Evolutionary conservation across 129 eudicot species (phyloP), one percentile per base, ranked within the genome.

Genomic region (Pulicaria dysenterica): DNA sequence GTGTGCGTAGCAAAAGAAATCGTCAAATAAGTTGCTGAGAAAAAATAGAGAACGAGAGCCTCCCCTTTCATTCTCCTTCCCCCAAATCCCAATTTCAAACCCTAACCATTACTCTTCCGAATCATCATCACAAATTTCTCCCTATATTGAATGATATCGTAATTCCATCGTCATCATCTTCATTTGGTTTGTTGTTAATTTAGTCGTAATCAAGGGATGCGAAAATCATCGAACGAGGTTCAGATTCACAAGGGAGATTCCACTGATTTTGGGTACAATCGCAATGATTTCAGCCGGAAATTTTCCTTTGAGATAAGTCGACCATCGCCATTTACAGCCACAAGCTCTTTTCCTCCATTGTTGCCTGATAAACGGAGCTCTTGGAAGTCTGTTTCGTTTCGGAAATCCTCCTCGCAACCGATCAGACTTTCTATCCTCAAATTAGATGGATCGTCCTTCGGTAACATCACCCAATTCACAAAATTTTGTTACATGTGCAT

Each of bases 401-500:
- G 82, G 14, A 87, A 79, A 86, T 84, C 85, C 69, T 82, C 83
- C 36, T 80, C 78, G 58, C 62, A 64, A 37, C 96, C 92, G 11
- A 84, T 89, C 74, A 79, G 74, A 48, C 90, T 92, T 63, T 81
- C 88, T 6, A 79, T 92, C 16, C 74, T 83, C 83, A 92, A 85
- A 72, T 70, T 92, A 69, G 96, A 92, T 58, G 89, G 90, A 60
- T 71, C 96, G n/a, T 75, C 85, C 2, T 92, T 92, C 19, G 90
- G 98, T 92, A 81, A 48, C 36, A 12, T 62, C 38, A 48, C 38
- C 31, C 24, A 42, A 2, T 15, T 72, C 34, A 24, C 31, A 10
- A 16, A 46, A 5, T 47, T n/a, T 69, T 19, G 5, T 13, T 44
- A 2, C 13, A 8, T 48, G 11, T n/a, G 42, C 46, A 0, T 67